Base-by-base conservation (phyloP, 257 asterid species). In the Solanum clarkiae region DNA sequence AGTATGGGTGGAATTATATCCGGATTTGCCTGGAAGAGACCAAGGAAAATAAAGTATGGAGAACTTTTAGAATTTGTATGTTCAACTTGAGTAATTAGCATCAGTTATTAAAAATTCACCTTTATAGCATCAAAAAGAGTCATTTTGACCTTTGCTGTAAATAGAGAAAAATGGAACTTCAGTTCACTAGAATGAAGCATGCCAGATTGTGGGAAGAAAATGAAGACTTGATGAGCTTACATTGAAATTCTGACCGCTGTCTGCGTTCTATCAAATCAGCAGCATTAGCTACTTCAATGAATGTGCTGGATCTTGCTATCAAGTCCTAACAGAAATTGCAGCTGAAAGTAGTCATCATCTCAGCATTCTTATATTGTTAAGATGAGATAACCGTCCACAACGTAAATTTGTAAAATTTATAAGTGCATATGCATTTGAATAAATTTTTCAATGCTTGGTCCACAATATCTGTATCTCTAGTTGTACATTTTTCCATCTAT, bases 241-340 rank as follows among this genome's bases (percentile, higher is more conserved):
- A 89, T 69, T 92, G 98, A 90, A 97, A 97, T 13, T 97, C 96
- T 1, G 97, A 92, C 68, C 98, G 98, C 82, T 97, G 98, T 86
- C 91, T 87, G 71, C 95, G 97, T 88, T 97, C 94, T 84, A 90
- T 97, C 90, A 97, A 89, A 87, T 97, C 99, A 62, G 98, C 99
- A 62, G 97, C 99, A 87, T 91, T 83, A 62, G 99, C 98, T 86
- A 89, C 93, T 90, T 94, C 92, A 49, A 85, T 83, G 55, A 92
- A 87, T 70, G 93, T 90, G 87, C 90, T 87, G 82, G 98, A 95
- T 92, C 98, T 90, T 88, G 91, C 93, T 82, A 94, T 85, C 87
- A 95, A 80, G 88, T 94, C 98, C 99, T 95, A 92, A 49, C 84
- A 87, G 84, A 84, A 88, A 86, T 87, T 55, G 88, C 81, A 87